Evolutionary conservation across 192 early-diverging fungal species (phyloP).

Genomic region (Coemansia sp.): DNA sequence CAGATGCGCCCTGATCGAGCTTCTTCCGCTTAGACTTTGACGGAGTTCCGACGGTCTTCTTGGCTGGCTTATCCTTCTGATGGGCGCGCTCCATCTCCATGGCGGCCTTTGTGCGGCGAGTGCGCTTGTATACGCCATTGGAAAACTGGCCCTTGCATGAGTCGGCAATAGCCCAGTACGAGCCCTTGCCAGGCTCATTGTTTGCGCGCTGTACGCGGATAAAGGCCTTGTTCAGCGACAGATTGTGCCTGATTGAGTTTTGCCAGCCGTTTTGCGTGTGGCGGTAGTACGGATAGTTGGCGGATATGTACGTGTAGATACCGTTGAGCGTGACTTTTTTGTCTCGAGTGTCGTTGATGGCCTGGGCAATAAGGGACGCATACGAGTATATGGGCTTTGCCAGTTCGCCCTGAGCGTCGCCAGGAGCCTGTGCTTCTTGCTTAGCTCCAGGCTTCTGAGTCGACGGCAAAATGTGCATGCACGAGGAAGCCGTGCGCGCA

Average conservation of each 20-base stretch:
- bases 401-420: background rate
- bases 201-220: conserved; percentile 83
- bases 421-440: background rate
- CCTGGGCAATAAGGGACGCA: conserved; percentile 87
- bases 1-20: background rate
- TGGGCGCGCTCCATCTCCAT: conserved; percentile 52
- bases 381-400: conserved; percentile 88
- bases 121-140: conserved; percentile 74
- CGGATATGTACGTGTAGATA: conserved; percentile 85
- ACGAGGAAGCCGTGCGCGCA: background rate
- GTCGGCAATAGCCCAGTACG: conserved; percentile 92
- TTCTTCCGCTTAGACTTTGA: background rate
- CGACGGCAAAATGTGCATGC: conserved; percentile 1
- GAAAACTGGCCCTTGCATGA: conserved; percentile 66
- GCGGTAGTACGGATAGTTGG: conserved; percentile 85
- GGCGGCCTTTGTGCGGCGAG: conserved; percentile 57
- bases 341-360: conserved; percentile 74
- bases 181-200: conserved; percentile 91
- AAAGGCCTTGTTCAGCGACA: conserved; percentile 95
- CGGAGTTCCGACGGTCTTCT: background rate
- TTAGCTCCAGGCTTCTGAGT: background rate
- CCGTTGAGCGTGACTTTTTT: conserved; percentile 85
- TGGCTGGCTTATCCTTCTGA: background rate
- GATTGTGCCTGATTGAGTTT: conserved; percentile 96
- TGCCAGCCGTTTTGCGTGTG: conserved; percentile 91